Base-by-base conservation (phyloP, 306 rosid genomes). In the Ochetophila trinervis region DNA sequence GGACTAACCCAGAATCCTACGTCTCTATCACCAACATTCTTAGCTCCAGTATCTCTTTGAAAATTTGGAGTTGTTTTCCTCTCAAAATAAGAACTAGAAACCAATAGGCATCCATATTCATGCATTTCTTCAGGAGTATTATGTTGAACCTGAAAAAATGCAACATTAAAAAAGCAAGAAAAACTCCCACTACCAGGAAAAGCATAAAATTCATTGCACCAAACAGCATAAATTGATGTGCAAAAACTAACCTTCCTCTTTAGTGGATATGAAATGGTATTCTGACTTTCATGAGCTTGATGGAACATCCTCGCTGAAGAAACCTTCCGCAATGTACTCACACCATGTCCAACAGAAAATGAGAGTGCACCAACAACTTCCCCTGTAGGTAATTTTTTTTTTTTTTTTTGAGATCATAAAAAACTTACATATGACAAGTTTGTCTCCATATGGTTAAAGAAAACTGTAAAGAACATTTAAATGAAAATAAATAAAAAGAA, bases 301-400 rank as follows among this genome's bases (percentile, higher is more conserved):
- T 79, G 79, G 60, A 82, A 54, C 86, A 86, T 82, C 84, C 84
- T 90, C 75, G 74, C 80, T 13, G 99, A 93, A 65, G 99, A 81
- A 63, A 83, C 74, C 80, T 87, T 93, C 80, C 76, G 87, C 67
- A 93, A 77, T 61, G 60, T 80, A 67, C 77, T 84, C 66, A 85
- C 85, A 63, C 86, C 88, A 66, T 76, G 86, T 61, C 97, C 99
- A 37, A 90, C 97, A 70, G 90, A 60, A 83, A 87, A 89, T 14
- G 96, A 93, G 71, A 93, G 81, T 54, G 97, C 83, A 61, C 96
- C 96, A 36, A 93, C 88, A 53, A 93, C 91, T 79, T 93, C 97
- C 72, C 99, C 99, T 93, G 77, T 59, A 69, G 67, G 65, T 36
- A n/a, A n/a, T n/a, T n/a, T n/a, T n/a, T n/a, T n/a, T 49, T 60